A percentile compares a stretch with the other conserved stretches of the same genome.
These are phyloP conservation scores for Aureobasidium musti DNA, from an alignment of 2,329 filamentous ascomycete species.

Conservation along the genomic window DNA sequence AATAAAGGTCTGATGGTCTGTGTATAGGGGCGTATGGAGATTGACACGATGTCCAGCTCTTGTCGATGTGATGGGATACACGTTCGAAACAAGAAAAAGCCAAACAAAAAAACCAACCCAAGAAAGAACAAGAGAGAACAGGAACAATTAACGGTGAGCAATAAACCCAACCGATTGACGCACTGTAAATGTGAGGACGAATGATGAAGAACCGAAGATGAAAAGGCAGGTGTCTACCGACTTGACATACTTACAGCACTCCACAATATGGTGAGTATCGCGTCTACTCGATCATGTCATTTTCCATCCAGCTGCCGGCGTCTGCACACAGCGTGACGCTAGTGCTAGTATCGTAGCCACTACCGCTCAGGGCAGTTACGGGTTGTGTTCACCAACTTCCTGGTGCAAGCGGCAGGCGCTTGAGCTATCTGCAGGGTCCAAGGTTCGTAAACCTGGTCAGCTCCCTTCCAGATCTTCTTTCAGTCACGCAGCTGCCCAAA, in stretches of 20 bases:
- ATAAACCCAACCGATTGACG: neutral
- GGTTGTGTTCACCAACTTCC: neutral
- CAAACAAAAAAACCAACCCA: neutral
- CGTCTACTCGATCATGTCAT: slow-evolving; percentile 3
- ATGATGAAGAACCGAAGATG: neutral
- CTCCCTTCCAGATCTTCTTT: slow-evolving; percentile 8
- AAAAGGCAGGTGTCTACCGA: slow-evolving; percentile 8
- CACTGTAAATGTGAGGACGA: neutral
- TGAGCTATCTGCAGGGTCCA: slow-evolving; percentile 24
- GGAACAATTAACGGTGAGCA: neutral
- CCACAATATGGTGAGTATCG: slow-evolving; percentile 1
- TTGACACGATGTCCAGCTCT: neutral
- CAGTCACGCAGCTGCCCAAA: slow-evolving; percentile 4
- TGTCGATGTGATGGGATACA: neutral
- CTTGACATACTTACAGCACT: slow-evolving; percentile 9
- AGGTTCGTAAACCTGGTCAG: slow-evolving; percentile 20
- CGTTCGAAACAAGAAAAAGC: neutral
- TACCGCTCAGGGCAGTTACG: slow-evolving; percentile 19
- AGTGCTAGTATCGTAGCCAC: slow-evolving; percentile 5
- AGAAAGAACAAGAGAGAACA: neutral
- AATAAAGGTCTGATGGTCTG: neutral
- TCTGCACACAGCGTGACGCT: neutral
- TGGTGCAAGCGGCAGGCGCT: slow-evolving; percentile 16
- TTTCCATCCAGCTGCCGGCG: neutral
- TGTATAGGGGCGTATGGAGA: neutral